A percentile compares a stretch with the other conserved stretches of the same genome.
Conservation (phyloP, 805 yeast species). For the Schizosaccharomyces osmophilus region DNA sequence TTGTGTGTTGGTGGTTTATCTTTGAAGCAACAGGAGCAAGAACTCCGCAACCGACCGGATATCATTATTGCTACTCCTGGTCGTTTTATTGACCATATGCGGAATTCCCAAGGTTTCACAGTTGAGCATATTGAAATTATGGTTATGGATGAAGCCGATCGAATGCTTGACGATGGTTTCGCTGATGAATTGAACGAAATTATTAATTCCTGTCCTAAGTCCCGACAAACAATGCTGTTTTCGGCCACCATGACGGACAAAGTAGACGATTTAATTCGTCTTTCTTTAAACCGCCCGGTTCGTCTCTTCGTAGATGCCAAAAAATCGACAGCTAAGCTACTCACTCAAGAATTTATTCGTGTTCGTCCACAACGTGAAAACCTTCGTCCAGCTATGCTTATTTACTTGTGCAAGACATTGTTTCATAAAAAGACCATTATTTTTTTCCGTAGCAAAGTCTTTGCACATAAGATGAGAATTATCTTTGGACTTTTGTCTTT, state of each 20-base stretch:
- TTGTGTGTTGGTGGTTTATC: constrained; percentile 96
- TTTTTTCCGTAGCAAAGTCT: constrained; percentile 75
- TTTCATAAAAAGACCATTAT: constrained; percentile 62
- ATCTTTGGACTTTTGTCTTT: constrained; percentile 66
- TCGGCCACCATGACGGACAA: constrained; percentile 96
- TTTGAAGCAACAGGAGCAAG: constrained; percentile 85
- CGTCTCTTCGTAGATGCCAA: constrained; percentile 93
- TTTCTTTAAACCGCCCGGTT: constrained; percentile 75
- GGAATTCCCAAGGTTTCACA: constrained; percentile 80
- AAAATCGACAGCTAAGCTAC: constrained; percentile 72
- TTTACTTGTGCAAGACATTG: constrained; percentile 40
- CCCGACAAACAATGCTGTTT: constrained; percentile 78
- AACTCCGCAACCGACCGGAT: constrained; percentile 78
- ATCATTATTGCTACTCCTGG: constrained; percentile 96
- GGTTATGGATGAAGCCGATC: constrained; percentile 92
- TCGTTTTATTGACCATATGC: constrained; percentile 85
- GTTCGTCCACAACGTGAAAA: constrained; percentile 63
- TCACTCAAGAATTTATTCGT: constrained; percentile 83
- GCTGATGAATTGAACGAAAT: constrained; percentile 85
- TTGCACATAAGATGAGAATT: constrained; percentile 68
- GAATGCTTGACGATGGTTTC: constrained; percentile 98
- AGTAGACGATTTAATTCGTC: constrained; percentile 64
- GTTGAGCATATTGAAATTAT: constrained; percentile 80
- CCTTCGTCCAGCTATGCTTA: constrained; percentile 61
- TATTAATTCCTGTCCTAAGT: constrained; percentile 59